phyloP scores from a whole-genome alignment of 257 asterid species.

The Forsythia viridissima region DNA sequence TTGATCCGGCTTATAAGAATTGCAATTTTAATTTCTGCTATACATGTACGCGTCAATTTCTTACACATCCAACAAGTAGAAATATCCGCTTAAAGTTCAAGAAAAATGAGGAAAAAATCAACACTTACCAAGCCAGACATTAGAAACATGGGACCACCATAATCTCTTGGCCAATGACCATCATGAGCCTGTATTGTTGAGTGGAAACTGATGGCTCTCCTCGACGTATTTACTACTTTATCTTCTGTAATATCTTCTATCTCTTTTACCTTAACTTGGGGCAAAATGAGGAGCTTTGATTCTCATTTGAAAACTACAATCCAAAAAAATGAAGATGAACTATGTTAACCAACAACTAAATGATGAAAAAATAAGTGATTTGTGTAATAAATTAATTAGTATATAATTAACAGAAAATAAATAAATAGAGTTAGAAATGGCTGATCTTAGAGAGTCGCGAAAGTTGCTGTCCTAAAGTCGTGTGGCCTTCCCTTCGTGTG shows the following conservation, averaged over 20 bases:
- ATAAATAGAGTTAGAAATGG: no score
- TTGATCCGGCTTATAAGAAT: no score
- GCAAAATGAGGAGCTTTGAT: slow-evolving; percentile 42
- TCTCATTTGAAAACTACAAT: slow-evolving; percentile 80
- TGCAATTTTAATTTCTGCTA: no score
- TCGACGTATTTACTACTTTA: slow-evolving; percentile 64
- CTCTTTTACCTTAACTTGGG: slow-evolving; percentile 74
- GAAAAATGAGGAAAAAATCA: neutral
- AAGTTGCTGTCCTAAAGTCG: no score
- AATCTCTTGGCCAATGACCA: slow-evolving; percentile 99
- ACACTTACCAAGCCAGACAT: slow-evolving; percentile 92
- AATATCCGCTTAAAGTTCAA: neutral
- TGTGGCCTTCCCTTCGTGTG: no score
- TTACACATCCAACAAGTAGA: neutral
- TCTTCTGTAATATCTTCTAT: slow-evolving; percentile 76
- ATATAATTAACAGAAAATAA: no score
- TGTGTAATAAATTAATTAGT: no score
- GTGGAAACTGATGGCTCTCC: slow-evolving; percentile 75
- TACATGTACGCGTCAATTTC: no score
- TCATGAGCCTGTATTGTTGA: slow-evolving; percentile 84
- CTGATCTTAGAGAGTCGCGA: no score
- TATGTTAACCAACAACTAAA: neutral
- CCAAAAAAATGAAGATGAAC: neutral
- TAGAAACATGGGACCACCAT: slow-evolving; percentile 98
- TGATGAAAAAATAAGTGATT: no score